Base-by-base conservation (phyloP, 352 stramenopile genomes). In the Globisporangium ultimum region DNA sequence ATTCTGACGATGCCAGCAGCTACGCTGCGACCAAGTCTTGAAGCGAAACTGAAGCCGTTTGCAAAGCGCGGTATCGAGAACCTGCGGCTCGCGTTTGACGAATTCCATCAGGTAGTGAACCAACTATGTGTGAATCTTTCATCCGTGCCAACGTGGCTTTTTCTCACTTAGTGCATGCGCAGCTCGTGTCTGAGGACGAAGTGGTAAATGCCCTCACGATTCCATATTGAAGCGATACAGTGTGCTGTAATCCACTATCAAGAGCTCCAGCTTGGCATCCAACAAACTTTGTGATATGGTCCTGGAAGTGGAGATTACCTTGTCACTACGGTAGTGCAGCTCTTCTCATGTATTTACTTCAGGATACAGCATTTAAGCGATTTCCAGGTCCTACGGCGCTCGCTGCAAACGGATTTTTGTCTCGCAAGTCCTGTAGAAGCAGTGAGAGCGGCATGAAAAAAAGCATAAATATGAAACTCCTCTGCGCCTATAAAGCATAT, bases 81-180 rank as follows among this genome's bases (percentile, higher is more conserved):
- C 24, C 24, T 32, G 24, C 24, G 24, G 2, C 24, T 32, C 24
- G 24, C 2, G n/a, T 49, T 67, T 15, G 48, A 51, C 20, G 47
- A 66, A 0, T 72, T 76, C 8, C 32, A 55, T 2, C 46, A 71
- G 61, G 68, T 76, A 52, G 3, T n/a, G n/a, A n/a, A n/a, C n/a
- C n/a, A n/a, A n/a, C n/a, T n/a, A n/a, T n/a, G n/a, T n/a, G n/a
- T n/a, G n/a, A n/a, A n/a, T 40, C 17, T 47, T 4, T 41, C 3
- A 22, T 41, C 9, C 4, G 6, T 21, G 1, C 28, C 12, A 2
- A 2, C 10, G 42, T 48, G 14, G 18, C 28, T 4, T 20, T 36
- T 34, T 5, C 5, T 32, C 24, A 5, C 5, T 32, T 6, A 6
- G 2, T 5, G 5, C 5, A 32, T 32, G 17, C 12, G 11, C 43